Conservation (phyloP, 257 asterid genomes). For the Nicotiana benthamiana region DNA sequence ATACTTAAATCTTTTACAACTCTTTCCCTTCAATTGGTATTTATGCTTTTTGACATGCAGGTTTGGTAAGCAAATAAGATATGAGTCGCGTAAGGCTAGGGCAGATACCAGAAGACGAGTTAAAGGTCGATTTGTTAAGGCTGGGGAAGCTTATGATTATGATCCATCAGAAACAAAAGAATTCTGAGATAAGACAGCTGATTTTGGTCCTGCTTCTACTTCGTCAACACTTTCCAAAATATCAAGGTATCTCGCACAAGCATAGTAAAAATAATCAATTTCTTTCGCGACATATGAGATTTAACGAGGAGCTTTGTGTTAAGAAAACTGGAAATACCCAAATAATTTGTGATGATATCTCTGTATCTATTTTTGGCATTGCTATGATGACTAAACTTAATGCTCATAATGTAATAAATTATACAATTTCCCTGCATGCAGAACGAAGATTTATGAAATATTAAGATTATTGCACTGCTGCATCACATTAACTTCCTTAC, state of each 20-base stretch:
- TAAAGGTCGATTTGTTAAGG: conserved; percentile 87
- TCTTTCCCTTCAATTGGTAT: background rate
- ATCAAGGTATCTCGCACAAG: background rate
- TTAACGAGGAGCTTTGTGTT: no score
- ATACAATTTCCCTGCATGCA: background rate
- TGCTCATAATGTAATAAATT: background rate
- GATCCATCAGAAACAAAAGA: conserved; percentile 39
- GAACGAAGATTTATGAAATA: background rate
- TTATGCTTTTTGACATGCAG: conserved; percentile 24
- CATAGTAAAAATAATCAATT: background rate
- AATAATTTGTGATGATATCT: background rate
- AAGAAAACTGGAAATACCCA: no score
- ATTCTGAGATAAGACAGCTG: conserved; percentile 14
- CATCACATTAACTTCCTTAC: background rate
- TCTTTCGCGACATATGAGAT: no score
- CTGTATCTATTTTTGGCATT: background rate
- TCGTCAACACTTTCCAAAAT: background rate
- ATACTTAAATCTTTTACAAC: background rate
- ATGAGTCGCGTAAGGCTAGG: conserved; percentile 87
- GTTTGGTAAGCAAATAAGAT: conserved; percentile 82
- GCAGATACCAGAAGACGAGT: conserved; percentile 88
- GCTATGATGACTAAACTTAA: background rate
- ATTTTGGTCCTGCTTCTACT: conserved; percentile 3
- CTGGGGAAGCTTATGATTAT: conserved; percentile 54
- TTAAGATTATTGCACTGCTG: no score